Evolutionary conservation across 371 early-diverging fungal genomes (phyloP), one percentile per base, ranked within the genome.

Genomic region (Choanephora cucurbitarum): DNA sequence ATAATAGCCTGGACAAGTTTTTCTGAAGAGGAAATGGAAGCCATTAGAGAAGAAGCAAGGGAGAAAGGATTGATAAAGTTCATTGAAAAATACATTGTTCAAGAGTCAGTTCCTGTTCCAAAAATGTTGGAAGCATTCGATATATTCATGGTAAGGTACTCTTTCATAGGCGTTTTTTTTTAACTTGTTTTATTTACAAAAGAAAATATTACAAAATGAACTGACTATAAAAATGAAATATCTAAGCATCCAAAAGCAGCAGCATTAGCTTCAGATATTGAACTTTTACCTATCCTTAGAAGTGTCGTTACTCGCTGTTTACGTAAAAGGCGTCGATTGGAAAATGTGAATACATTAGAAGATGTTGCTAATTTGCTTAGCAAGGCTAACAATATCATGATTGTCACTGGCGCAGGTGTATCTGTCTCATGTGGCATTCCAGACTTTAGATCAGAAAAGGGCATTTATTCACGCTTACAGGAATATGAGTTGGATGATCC

Each of bases 361-460:
- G 86, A 95, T 49, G 93, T 88, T 4, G 81, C 90, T 1, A 66
- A 80, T 5, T 67, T 95, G 7, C 50, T 96, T 5, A 56, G 70
- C 40, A 70, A 75, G 19, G 79, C 90, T 13, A 80, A 82, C 42
- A 88, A 88, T 32, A 92, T 96, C 40, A 82, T 97, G 84, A 92
- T 97, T 18, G 78, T 97, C 49, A 95, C 96, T 0, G 97, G 97
- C 3, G 96, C 96, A 0, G 96, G 96, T 18, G 90, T 88, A 5
- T 95, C 96, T 21, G 97, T 97, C 0, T 90, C 95, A 0, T 92
- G 95, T 54, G 99, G 99, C 21, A 99, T 99, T 33, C 98, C 99
- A 0, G 99, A 99, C 64, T 99, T 99, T 58, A 83, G 99, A 42
- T 98, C 99, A 10, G 87, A 91, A 42, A 88, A 87, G 19, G 99